Conservation (phyloP, 208 protist genomes). For the Novymonas esmeraldas region DNA sequence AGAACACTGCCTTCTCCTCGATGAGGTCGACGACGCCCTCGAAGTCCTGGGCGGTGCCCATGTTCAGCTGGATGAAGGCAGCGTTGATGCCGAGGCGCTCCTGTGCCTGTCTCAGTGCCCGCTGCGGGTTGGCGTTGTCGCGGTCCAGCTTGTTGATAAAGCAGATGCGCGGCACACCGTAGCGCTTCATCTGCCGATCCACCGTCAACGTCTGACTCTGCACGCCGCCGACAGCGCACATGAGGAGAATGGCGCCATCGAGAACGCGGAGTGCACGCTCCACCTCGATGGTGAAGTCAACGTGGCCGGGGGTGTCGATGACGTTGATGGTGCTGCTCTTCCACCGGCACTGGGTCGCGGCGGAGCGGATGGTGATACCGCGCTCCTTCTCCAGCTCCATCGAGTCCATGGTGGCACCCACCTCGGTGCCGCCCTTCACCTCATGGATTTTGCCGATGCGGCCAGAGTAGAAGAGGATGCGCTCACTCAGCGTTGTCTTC, state of each 20-base stretch:
- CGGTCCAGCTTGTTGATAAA: conserved; percentile 99
- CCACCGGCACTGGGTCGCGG: conserved; percentile 98
- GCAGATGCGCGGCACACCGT: conserved; percentile 97
- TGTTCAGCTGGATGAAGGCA: conserved; percentile 97
- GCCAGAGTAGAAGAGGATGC: conserved; percentile 98
- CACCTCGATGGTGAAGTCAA: conserved; percentile 99
- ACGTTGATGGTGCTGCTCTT: conserved; percentile 97
- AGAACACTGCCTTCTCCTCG: conserved; percentile 87
- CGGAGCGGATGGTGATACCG: conserved; percentile 99
- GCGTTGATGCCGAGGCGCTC: conserved; percentile 96
- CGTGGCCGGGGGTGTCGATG: conserved; percentile 99
- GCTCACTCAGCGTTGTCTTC: conserved; percentile 99
- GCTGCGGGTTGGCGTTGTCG: conserved; percentile 90
- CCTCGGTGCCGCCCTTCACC: conserved; percentile 97
- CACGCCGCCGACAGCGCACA: conserved; percentile 96
- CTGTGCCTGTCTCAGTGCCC: conserved; percentile 79
- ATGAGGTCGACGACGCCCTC: conserved; percentile 98
- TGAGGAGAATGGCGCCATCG: conserved; percentile 98
- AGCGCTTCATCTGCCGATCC: conserved; percentile 99
- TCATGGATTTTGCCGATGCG: conserved; percentile 98
- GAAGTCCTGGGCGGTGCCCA: conserved; percentile 95
- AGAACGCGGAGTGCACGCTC: conserved; percentile 98
- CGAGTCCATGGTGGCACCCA: conserved; percentile 99
- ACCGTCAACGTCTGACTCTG: conserved; percentile 99
- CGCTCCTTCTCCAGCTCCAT: conserved; percentile 99